Percentiles rank a stretch among this genome's conserved stretches.
Evolutionary conservation across 75 land plant species (phyloP).

Genomic region (Cupressus sempervirens): DNA sequence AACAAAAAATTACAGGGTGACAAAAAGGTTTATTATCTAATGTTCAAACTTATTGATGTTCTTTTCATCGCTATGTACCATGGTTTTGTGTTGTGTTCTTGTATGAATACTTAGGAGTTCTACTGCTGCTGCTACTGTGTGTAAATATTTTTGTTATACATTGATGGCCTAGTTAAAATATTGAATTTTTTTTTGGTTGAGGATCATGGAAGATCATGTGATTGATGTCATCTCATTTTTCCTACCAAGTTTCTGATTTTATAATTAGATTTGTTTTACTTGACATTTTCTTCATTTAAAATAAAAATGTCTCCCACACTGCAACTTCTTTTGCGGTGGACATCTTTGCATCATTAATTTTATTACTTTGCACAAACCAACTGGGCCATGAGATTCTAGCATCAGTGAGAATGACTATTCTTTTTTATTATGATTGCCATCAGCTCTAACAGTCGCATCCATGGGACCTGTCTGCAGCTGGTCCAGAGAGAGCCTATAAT

Average conservation of each 20-base stretch:
- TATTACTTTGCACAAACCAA: not conserved
- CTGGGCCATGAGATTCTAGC: not conserved
- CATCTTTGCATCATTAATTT: not conserved
- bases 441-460: no score
- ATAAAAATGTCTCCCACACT: not conserved
- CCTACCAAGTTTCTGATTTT: not conserved
- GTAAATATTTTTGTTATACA: not conserved
- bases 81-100: not conserved
- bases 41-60: not conserved
- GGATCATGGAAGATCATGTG: not conserved
- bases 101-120: not conserved
- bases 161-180: not conserved
- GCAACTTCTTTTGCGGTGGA: not conserved
- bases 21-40: not conserved
- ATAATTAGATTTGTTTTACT: not conserved
- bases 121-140: not conserved
- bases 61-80: not conserved
- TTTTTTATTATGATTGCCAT: no score
- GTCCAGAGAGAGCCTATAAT: no score
- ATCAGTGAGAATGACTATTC: not conserved
- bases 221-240: not conserved
- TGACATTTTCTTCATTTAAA: not conserved
- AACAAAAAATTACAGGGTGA: constrained; percentile 58
- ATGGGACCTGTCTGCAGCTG: no score
- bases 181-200: no score